These are phyloP conservation scores for Mycosarcoma mackinlayi DNA, from an alignment of 1,284 basidiomycete species.

Conservation along the genomic window DNA sequence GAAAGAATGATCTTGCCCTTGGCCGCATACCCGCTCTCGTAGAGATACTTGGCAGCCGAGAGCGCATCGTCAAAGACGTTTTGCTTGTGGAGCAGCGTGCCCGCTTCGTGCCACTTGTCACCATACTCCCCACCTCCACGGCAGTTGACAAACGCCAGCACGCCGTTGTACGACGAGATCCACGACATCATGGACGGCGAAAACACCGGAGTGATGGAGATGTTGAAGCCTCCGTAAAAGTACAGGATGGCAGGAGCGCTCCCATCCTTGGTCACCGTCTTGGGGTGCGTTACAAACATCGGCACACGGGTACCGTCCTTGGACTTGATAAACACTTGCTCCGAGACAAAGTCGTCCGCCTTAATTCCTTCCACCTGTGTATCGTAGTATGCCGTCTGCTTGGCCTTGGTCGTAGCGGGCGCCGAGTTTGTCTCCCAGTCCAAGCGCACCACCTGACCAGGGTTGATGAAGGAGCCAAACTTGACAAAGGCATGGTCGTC, in stretches of 20 bases:
- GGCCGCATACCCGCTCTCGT: slow-evolving; percentile 78
- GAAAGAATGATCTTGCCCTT: slow-evolving; percentile 81
- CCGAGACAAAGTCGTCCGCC: slow-evolving; percentile 78
- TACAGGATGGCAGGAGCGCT: slow-evolving; percentile 83
- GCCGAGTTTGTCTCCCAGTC: slow-evolving; percentile 63
- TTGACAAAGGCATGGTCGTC: slow-evolving; percentile 78
- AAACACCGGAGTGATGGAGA: slow-evolving; percentile 80
- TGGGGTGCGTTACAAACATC: slow-evolving; percentile 86
- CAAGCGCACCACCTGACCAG: slow-evolving; percentile 73
- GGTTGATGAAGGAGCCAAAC: slow-evolving; percentile 79
- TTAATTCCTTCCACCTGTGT: slow-evolving; percentile 77
- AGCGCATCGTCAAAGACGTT: slow-evolving; percentile 79
- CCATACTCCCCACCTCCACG: slow-evolving; percentile 87
- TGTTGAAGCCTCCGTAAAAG: slow-evolving; percentile 73
- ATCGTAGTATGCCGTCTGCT: slow-evolving; percentile 73
- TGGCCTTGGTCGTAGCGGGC: slow-evolving; percentile 22
- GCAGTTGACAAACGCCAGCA: slow-evolving; percentile 75
- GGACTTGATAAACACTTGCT: slow-evolving; percentile 75
- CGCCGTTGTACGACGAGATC: slow-evolving; percentile 78
- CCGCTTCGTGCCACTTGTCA: slow-evolving; percentile 72
- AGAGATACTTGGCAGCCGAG: slow-evolving; percentile 76
- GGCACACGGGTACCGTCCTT: slow-evolving; percentile 85
- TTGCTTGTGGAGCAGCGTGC: slow-evolving; percentile 68
- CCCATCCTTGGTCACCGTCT: slow-evolving; percentile 78
- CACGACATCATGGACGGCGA: slow-evolving; percentile 80